These are phyloP conservation scores for Hysterangium stoloniferum DNA, from an alignment of 768 basidiomycete species.

Conservation along the genomic window DNA sequence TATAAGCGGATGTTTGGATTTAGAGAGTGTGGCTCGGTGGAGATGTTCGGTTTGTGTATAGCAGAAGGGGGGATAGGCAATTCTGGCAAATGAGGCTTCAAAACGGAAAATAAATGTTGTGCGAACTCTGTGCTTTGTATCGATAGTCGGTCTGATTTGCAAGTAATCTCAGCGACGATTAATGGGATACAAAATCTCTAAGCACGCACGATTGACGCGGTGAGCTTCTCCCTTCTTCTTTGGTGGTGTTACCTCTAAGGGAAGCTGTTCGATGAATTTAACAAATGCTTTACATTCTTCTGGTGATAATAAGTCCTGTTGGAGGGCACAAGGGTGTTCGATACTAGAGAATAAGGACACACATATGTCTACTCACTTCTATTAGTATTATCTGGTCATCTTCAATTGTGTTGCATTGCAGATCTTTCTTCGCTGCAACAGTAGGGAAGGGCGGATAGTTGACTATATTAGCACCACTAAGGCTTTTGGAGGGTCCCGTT, in stretches of 20 bases:
- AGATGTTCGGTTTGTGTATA: conserved; percentile 20
- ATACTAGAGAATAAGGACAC: neutral
- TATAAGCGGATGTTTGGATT: conserved; percentile 74
- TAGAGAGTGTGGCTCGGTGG: conserved; percentile 44
- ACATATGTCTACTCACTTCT: conserved; percentile 34
- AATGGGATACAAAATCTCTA: neutral
- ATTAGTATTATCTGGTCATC: conserved; percentile 60
- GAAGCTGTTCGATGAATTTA: conserved; percentile 50
- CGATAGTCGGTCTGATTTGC: conserved; percentile 50
- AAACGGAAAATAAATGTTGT: conserved; percentile 35
- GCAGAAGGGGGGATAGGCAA: conserved; percentile 37
- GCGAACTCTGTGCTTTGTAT: conserved; percentile 54
- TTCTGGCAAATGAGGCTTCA: conserved; percentile 51
- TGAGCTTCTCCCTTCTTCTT: conserved; percentile 69
- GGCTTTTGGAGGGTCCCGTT: no score
- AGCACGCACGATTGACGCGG: conserved; percentile 52
- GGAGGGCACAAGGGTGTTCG: no score
- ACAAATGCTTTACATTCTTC: conserved; percentile 56
- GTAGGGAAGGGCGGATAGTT: conserved; percentile 36
- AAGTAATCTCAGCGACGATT: neutral
- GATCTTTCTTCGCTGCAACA: conserved; percentile 35
- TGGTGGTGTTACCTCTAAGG: conserved; percentile 59
- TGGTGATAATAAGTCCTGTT: conserved; percentile 47
- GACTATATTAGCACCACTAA: no score
- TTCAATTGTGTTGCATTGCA: conserved; percentile 41